Base-by-base conservation (phyloP, 495 filamentous ascomycete genomes). In the Hypomontagnella monticulosa region DNA sequence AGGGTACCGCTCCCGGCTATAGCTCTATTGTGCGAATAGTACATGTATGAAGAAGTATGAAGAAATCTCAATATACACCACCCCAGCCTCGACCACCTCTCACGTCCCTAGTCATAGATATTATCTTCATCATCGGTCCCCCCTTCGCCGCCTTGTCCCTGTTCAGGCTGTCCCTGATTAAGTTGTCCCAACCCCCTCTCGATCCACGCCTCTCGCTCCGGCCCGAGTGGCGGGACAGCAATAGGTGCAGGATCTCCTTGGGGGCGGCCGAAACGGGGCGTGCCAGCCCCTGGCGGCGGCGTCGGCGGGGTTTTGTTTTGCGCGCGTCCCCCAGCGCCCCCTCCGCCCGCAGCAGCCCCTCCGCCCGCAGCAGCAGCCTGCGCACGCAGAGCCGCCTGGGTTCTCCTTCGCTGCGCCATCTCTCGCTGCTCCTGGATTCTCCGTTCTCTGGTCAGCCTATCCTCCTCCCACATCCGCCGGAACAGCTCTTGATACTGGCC, bases 401-500 rank as follows among this genome's bases (percentile, higher is more conserved):
- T 30, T 19, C 18, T 36, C 20, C 44, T 50, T 19, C 32, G 23
- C 38, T n/a, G 57, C 16, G 30, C 57, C 5, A 41, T 57, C 43
- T 18, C 27, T 41, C n/a, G 50, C 15, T 27, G 9, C 9, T 51
- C 40, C 1, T 58, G 49, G 6, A 36, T 15, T 40, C 49, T 59
- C n/a, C 63, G 50, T 20, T 44, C n/a, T 5, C 56, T 38, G 4
- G 33, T 36, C 8, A 16, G 15, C n/a, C 37, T 64, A n/a, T 67
- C 70, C 14, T 73, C 59, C 0, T 60, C 41, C 70, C 60, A 67
- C 63, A 68, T 65, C 43, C 27, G 20, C 30, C 44, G 46, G 48
- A 70, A 73, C 6, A 47, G 20, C n/a, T 44, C 60, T 38, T 66
- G 67, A 11, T 66, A 62, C 7, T 47, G 43, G 36, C 58, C 57